Base-by-base conservation (phyloP, 2,329 filamentous ascomycete species). In the Cladophialophora bantiana region DNA sequence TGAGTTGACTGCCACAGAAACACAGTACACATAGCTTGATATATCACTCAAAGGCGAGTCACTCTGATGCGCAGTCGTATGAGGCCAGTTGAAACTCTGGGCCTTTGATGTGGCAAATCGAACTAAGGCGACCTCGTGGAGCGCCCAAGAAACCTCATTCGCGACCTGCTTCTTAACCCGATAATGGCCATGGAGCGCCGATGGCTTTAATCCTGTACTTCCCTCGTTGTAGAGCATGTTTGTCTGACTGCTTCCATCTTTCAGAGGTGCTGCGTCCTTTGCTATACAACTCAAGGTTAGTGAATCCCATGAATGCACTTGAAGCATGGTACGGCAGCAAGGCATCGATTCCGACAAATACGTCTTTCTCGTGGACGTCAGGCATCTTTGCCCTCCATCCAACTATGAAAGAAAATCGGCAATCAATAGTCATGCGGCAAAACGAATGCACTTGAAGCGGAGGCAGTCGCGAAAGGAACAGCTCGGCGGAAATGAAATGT, bases 361-460 rank as follows among this genome's bases (percentile, higher is more conserved):
- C 12, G 54, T 57, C 10, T 57, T 57, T 40, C 54, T 57, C 12
- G 54, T 40, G 54, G 54, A 57, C 20, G 31, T 57, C 38, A 40
- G 34, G 26, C 26, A 31, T 12, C 34, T 57, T 12, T 6, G 38
- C 10, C 34, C 54, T n/a, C 18, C 54, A 15, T 38, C 54, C 20
- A 32, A 35, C 38, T 57, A 34, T n/a, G 54, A 57, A 26, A 32
- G 54, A 10, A 38, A 26, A 34, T 57, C 54, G 34, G 38, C 54
- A 5, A 57, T 57, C 54, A 57, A 57, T 31, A 57, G 54, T 34
- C 54, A 57, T 57, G 54, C 34, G 9, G 54, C 54, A 31, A 57
- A 34, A 40, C 31, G 54, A 40, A 57, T 57, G 34, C 54, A 40
- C 34, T 26, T 57, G 54, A 57, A 57, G 54, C 54, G 54, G 15